Evolutionary conservation across 1,139 yeast species (phyloP), one percentile per base, ranked within the genome.

Genomic region (Williopsis jadinii): DNA sequence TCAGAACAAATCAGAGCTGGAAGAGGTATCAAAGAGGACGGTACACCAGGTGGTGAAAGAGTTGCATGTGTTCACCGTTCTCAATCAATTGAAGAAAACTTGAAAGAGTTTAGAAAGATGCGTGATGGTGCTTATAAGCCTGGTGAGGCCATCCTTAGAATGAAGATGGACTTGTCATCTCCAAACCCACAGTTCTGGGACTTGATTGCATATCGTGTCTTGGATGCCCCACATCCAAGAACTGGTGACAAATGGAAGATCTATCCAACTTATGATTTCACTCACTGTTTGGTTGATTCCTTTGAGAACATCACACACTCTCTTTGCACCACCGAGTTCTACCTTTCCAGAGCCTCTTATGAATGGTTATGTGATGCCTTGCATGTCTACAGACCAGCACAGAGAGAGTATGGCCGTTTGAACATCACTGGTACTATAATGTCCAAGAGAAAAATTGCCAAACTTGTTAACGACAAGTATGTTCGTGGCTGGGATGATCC

Each of bases 171-270:
- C 61, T 69, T 92, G 50, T 62, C 65, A n/a, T 84, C 94, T 32
- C 95, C 96, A 51, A 85, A 87, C 52, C 98, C 98, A 15, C 98
- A 92, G 68, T 94, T 94, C 98, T 94, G 99, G 98, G 99, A 94
- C 65, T 75, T 92, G 53, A 95, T 92, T 46, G 98, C 98, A n/a
- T 94, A 94, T 68, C 79, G 99, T 63, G 96, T 94, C 8, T 71
- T 94, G 55, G 73, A 90, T 55, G 90, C 95, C 24, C 77, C 87
- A 28, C 98, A 94, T 66, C 95, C 92, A 64, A 82, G 98, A 67
- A 92, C 98, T 12, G 98, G 97, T 42, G 82, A 77, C 60, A 84
- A 84, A 63, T 94, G 99, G 99, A 87, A 84, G 66, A 90, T 94
- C 46, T 94, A 94, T 60, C 99, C 99, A 49, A 94, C 98, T 14